phyloP scores from a whole-genome alignment of 306 rosid genomes.

The Crataegus laevigata region DNA sequence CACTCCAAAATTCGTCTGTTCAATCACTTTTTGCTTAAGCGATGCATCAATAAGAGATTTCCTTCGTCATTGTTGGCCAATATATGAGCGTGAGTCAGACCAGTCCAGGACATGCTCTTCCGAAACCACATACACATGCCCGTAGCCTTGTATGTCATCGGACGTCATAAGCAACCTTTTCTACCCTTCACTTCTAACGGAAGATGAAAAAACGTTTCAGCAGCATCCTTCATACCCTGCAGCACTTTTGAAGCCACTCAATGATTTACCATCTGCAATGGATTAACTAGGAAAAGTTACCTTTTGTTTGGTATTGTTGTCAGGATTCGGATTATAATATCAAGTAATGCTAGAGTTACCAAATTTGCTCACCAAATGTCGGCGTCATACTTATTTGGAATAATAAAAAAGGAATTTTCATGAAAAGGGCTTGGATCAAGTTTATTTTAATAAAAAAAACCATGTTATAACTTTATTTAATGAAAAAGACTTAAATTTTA shows the following conservation, averaged over 20 bases:
- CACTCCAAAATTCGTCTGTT: no score
- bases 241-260: conserved; percentile 14
- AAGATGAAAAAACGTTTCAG: conserved; percentile 12
- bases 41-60: neutral
- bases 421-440: no score
- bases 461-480: no score
- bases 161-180: conserved; percentile 9
- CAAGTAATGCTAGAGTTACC: neutral
- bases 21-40: no score
- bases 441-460: no score
- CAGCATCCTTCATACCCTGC: conserved; percentile 7
- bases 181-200: conserved; percentile 22
- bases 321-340: neutral
- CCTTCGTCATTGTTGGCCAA: conserved; percentile 25
- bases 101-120: conserved; percentile 29
- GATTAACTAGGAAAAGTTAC: neutral
- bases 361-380: neutral
- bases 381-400: no score
- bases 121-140: conserved; percentile 15
- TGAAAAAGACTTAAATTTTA: no score
- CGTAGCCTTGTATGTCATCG: conserved; percentile 22
- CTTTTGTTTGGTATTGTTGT: neutral
- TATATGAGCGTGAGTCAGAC: conserved; percentile 16
- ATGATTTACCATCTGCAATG: conserved; percentile 20
- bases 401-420: neutral